Evolutionary conservation across 208 protist species (phyloP), one percentile per base, ranked within the genome.

Genomic region (Trypanosomatidae sp.): DNA sequence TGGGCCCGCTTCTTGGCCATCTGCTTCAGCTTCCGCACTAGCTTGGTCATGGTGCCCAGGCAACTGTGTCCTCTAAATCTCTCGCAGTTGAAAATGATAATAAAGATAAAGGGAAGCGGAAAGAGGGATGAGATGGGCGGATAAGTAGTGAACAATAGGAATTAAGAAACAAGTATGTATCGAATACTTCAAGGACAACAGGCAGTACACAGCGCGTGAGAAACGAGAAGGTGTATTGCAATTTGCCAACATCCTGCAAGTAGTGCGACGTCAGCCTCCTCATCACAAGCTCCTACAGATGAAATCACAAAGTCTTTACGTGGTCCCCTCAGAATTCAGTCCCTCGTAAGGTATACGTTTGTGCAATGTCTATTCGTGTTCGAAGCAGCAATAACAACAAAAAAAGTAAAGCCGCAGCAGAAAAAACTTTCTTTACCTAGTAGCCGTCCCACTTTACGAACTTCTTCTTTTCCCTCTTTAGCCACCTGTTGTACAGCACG

Each of bases 21-120:
- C 79, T 95, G 90, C 81, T 97, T 95, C 71, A 97, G 81, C 82
- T 97, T 97, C 17, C 90, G 83, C 28, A 94, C 86, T 9, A 97
- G 72, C 71, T 97, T 97, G 30, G 92, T 97, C 92, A 97, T 96
- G 28, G 36, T n/a, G n/a, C n/a, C n/a, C n/a, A n/a, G n/a, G n/a
- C n/a, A n/a, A n/a, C n/a, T n/a, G n/a, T n/a, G n/a, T n/a, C n/a
- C n/a, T n/a, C n/a, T n/a, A n/a, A n/a, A n/a, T n/a, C n/a, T n/a
- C n/a, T n/a, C n/a, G n/a, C n/a, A n/a, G n/a, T n/a, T n/a, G n/a
- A n/a, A n/a, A n/a, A n/a, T n/a, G n/a, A n/a, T n/a, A n/a, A n/a
- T n/a, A n/a, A n/a, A n/a, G n/a, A n/a, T 30, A 25, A 1, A 0
- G 3, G 53, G 10, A 12, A 5, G 50, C 13, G 25, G 28, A 3